These are phyloP conservation scores for Macrocybe gigantea DNA, from an alignment of 768 basidiomycete genomes.

Conservation along the genomic window DNA sequence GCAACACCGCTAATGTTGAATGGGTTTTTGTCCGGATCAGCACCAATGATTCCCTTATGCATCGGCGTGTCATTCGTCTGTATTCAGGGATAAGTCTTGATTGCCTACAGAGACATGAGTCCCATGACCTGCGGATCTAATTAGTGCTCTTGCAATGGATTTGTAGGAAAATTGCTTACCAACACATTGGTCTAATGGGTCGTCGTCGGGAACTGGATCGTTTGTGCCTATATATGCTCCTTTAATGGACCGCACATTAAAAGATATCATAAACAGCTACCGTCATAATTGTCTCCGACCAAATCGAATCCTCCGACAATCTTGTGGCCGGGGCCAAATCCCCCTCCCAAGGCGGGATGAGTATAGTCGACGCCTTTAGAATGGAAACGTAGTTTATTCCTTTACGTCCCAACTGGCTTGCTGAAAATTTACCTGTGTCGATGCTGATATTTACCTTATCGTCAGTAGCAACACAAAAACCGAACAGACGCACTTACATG, in stretches of 20 bases:
- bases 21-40: constrained; percentile 44
- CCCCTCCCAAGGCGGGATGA: constrained; percentile 49
- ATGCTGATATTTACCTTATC: constrained; percentile 27
- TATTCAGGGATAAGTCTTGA: constrained; percentile 10
- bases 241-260: not conserved
- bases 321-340: constrained; percentile 48
- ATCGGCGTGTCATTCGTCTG: not conserved
- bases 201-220: constrained; percentile 41
- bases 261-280: constrained; percentile 14
- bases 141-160: too few relatives aligned
- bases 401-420: constrained; percentile 11
- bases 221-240: constrained; percentile 28
- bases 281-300: constrained; percentile 49
- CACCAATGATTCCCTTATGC: constrained; percentile 52
- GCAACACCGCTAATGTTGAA: constrained; percentile 72
- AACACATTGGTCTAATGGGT: constrained; percentile 48
- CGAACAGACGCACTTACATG: constrained; percentile 33
- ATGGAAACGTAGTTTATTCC: not conserved
- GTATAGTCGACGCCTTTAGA: constrained; percentile 44
- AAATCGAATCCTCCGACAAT: constrained; percentile 51
- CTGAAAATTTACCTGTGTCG: constrained; percentile 32
- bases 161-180: constrained; percentile 16
- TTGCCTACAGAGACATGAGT: constrained; percentile 47
- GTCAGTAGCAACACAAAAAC: not conserved
- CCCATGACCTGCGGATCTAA: constrained; percentile 30